A percentile compares a stretch with the other conserved stretches of the same genome.
These are phyloP conservation scores for Aristolochia californica DNA, from an alignment of 164 flowering plant genomes.

Conservation along the genomic window DNA sequence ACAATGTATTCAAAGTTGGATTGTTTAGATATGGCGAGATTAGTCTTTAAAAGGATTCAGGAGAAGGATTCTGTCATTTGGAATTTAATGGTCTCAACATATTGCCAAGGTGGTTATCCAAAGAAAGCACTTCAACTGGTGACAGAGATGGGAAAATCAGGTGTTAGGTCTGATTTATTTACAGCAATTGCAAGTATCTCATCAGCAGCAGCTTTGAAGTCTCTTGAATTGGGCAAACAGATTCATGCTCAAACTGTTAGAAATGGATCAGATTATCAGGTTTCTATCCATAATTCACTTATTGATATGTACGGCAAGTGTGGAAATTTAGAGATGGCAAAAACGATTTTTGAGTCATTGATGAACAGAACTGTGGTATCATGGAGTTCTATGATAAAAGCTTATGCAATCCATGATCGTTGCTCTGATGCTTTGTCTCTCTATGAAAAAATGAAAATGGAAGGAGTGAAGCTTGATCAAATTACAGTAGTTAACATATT, in stretches of 20 bases:
- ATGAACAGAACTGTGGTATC: slow-evolving; percentile 32
- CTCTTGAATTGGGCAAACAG: slow-evolving; percentile 28
- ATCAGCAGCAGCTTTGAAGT: slow-evolving; percentile 35
- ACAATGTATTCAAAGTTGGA: slow-evolving; percentile 44
- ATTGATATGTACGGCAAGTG: slow-evolving; percentile 54
- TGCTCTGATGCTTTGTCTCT: slow-evolving; percentile 34
- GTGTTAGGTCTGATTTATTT: slow-evolving; percentile 35
- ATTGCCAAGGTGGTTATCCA: slow-evolving; percentile 28
- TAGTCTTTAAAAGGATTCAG: slow-evolving; percentile 35
- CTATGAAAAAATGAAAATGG: slow-evolving; percentile 32
- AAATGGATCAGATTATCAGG: slow-evolving; percentile 32
- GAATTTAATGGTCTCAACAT: slow-evolving; percentile 46
- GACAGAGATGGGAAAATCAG: slow-evolving; percentile 27
- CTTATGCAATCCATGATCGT: slow-evolving; percentile 28
- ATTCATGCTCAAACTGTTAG: slow-evolving; percentile 46
- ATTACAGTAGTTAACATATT: slow-evolving; percentile 37
- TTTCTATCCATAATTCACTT: slow-evolving; percentile 44
- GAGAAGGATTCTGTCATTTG: slow-evolving; percentile 41
- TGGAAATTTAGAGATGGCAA: slow-evolving; percentile 19
- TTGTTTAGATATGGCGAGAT: slow-evolving; percentile 22
- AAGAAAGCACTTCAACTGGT: slow-evolving; percentile 28
- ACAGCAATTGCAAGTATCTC: slow-evolving; percentile 39
- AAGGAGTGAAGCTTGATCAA: slow-evolving; percentile 29
- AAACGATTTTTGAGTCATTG: slow-evolving; percentile 28
- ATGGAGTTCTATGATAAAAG: slow-evolving; percentile 53